Evolutionary conservation across 345 rosid genomes (phyloP).

Genomic region (Geranium rotundifolium): DNA sequence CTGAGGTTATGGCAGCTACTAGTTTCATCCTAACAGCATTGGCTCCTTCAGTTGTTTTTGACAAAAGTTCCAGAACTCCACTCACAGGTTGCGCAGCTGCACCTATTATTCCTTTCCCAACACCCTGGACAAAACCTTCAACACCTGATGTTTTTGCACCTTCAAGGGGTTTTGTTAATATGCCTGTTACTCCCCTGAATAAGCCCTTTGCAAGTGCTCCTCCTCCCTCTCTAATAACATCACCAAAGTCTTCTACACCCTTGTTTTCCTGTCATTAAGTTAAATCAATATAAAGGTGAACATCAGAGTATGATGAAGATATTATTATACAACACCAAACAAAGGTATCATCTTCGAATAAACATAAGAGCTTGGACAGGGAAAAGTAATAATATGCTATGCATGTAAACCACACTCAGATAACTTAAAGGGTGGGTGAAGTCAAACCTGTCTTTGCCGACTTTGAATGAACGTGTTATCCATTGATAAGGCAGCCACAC

Average conservation of each 20-base stretch:
- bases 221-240: slow-evolving; percentile 95
- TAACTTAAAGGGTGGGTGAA: no score
- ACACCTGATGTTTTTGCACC: slow-evolving; percentile 96
- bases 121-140: slow-evolving; percentile 95
- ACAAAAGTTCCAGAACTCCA: slow-evolving; percentile 93
- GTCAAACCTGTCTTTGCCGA: slow-evolving; percentile 79
- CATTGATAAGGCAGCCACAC: slow-evolving; percentile 97
- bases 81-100: slow-evolving; percentile 99
- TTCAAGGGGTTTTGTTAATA: slow-evolving; percentile 93
- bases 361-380: no score
- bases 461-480: slow-evolving; percentile 93
- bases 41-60: slow-evolving; percentile 99
- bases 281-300: slow-evolving; percentile 4
- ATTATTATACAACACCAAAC: no score
- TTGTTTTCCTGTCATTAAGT: slow-evolving; percentile 59
- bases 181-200: slow-evolving; percentile 96
- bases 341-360: no score
- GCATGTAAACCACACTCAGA: background rate
- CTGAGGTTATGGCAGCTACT: slow-evolving; percentile 90
- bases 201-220: slow-evolving; percentile 97
- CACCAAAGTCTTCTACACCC: slow-evolving; percentile 94
- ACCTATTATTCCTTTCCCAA: slow-evolving; percentile 96
- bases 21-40: slow-evolving; percentile 99
- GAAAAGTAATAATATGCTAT: background rate
- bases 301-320: background rate